These are phyloP conservation scores for Xylaria sp. DNA, from an alignment of 2,329 filamentous ascomycete genomes.

Conservation along the genomic window DNA sequence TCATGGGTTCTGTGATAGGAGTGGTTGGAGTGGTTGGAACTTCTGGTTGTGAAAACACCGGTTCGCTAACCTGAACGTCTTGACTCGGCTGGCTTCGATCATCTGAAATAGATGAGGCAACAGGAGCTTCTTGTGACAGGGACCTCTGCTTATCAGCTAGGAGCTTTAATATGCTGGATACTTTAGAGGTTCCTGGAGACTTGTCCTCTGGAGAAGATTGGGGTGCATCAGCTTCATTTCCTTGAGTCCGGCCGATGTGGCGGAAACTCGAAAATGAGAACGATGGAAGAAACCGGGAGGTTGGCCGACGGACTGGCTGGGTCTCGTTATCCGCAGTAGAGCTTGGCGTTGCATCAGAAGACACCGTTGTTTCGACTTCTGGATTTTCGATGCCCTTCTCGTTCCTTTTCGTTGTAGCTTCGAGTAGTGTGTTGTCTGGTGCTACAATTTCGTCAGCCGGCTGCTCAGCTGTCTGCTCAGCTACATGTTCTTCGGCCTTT, in stretches of 20 bases:
- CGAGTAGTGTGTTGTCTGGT: slow-evolving; percentile 29
- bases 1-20: background rate
- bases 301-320: background rate
- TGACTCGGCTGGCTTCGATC: slow-evolving; percentile 17
- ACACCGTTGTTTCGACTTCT: slow-evolving; percentile 25
- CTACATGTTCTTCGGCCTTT: slow-evolving; percentile 9
- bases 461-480: slow-evolving; percentile 4
- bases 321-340: slow-evolving; percentile 4
- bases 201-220: slow-evolving; percentile 5
- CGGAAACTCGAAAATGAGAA: too few species aligned
- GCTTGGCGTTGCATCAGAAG: background rate
- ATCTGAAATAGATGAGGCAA: background rate
- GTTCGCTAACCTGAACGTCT: slow-evolving; percentile 1
- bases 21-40: background rate
- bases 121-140: background rate
- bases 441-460: background rate
- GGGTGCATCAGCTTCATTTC: background rate
- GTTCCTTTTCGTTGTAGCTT: slow-evolving; percentile 40
- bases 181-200: background rate
- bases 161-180: slow-evolving; percentile 1
- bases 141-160: background rate
- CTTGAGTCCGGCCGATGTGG: background rate
- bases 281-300: too few species aligned
- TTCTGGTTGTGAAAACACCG: background rate
- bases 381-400: slow-evolving; percentile 35